These are phyloP conservation scores for Clathrospora elynae DNA, from an alignment of 2,329 filamentous ascomycete genomes.

Conservation along the genomic window DNA sequence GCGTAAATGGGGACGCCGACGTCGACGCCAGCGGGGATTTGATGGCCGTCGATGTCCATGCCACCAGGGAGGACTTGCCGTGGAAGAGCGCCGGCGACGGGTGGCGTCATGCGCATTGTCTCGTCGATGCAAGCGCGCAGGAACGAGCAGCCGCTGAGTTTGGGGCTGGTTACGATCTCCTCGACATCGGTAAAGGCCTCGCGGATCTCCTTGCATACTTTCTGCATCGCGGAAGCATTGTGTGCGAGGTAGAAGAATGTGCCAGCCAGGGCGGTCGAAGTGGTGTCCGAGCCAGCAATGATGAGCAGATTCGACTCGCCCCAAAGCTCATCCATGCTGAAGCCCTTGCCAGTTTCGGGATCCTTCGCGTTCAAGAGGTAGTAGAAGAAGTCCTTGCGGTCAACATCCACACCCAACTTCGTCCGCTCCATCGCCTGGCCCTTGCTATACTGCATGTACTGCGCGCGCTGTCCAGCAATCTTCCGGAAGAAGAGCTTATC, in stretches of 20 bases:
- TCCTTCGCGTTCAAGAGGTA: conserved; percentile 56
- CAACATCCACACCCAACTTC: conserved; percentile 48
- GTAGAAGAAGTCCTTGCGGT: conserved; percentile 56
- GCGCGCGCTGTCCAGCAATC: conserved; percentile 49
- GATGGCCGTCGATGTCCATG: conserved; percentile 44
- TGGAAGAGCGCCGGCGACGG: conserved; percentile 47
- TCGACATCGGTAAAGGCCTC: conserved; percentile 43
- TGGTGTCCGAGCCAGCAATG: conserved; percentile 55
- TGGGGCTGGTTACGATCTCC: conserved; percentile 46
- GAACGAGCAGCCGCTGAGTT: conserved; percentile 41
- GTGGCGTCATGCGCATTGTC: conserved; percentile 49
- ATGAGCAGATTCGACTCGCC: conserved; percentile 57
- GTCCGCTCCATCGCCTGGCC: conserved; percentile 51
- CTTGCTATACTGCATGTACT: conserved; percentile 53
- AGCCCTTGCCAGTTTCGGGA: conserved; percentile 52
- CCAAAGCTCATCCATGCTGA: conserved; percentile 55
- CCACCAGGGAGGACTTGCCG: conserved; percentile 48
- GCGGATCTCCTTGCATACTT: conserved; percentile 43
- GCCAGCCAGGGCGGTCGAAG: conserved; percentile 50
- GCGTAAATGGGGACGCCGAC: conserved; percentile 48
- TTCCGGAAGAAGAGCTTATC: conserved; percentile 54
- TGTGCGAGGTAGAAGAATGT: conserved; percentile 54
- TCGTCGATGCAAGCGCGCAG: conserved; percentile 50
- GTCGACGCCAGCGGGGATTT: conserved; percentile 45
- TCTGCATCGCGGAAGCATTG: conserved; percentile 44